Evolutionary conservation across 306 rosid genomes (phyloP).

Genomic region (Macrotyloma uniflorum): DNA sequence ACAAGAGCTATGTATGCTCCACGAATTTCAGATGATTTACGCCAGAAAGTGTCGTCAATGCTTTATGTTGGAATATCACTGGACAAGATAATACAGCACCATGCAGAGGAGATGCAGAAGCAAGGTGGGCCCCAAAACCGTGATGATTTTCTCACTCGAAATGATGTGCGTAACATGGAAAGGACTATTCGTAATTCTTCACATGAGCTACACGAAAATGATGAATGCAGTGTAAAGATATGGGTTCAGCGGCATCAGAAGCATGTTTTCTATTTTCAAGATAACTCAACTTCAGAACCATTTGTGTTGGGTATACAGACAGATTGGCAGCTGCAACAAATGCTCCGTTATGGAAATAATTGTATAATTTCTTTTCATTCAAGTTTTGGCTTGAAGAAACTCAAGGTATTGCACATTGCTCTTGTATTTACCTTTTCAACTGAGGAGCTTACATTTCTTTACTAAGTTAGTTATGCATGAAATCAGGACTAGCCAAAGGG

Average conservation of each 20-base stretch:
- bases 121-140: constrained; percentile 79
- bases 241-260: constrained; percentile 79
- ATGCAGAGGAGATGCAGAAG: constrained; percentile 64
- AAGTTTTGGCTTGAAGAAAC: constrained; percentile 65
- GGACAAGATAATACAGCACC: constrained; percentile 72
- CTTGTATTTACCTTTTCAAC: constrained; percentile 27
- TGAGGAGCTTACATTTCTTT: background rate
- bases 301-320: constrained; percentile 80
- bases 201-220: constrained; percentile 56
- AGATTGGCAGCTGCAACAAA: constrained; percentile 88
- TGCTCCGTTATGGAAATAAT: constrained; percentile 68
- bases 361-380: constrained; percentile 66
- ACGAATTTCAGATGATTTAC: constrained; percentile 79
- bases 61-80: constrained; percentile 70
- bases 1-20: constrained; percentile 93
- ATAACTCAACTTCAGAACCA: constrained; percentile 46
- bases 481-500: constrained; percentile 9
- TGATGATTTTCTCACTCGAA: constrained; percentile 75
- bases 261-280: constrained; percentile 69
- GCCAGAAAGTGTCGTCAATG: constrained; percentile 79
- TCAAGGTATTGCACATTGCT: constrained; percentile 54
- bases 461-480: background rate
- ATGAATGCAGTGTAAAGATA: constrained; percentile 60
- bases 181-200: constrained; percentile 66
- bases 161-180: constrained; percentile 87